Evolutionary conservation across 2,329 filamentous ascomycete genomes (phyloP).

Genomic region (Apiospora arundinis): DNA sequence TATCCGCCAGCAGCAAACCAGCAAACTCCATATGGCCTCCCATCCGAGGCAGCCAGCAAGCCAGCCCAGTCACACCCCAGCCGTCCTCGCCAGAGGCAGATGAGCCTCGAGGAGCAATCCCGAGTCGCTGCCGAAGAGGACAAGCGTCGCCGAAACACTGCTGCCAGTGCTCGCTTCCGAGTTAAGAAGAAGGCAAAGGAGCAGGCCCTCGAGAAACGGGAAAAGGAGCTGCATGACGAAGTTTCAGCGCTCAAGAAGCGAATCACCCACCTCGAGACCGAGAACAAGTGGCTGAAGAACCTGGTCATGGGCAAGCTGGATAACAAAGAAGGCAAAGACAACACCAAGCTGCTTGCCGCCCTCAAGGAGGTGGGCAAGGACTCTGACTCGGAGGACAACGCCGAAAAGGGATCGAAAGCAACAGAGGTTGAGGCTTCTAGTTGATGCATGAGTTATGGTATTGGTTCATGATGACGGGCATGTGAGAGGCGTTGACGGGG

Average conservation of each 20-base stretch:
- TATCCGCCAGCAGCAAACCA: constrained; percentile 49
- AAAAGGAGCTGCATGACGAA: constrained; percentile 85
- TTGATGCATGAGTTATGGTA: constrained; percentile 15
- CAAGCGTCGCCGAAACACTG: constrained; percentile 87
- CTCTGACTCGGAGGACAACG: constrained; percentile 29
- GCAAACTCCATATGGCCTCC: constrained; percentile 42
- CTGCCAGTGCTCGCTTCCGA: constrained; percentile 86
- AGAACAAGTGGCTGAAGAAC: constrained; percentile 53
- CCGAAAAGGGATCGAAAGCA: constrained; percentile 9
- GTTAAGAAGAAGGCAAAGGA: constrained; percentile 97
- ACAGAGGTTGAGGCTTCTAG: constrained; percentile 1
- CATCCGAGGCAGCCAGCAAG: constrained; percentile 48
- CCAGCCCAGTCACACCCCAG: constrained; percentile 40
- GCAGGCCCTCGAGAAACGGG: constrained; percentile 80
- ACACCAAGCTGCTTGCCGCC: constrained; percentile 35
- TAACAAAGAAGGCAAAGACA: constrained; percentile 58
- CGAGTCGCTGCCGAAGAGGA: constrained; percentile 84
- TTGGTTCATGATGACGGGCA: background rate
- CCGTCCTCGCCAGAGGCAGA: constrained; percentile 47
- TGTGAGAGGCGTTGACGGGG: background rate
- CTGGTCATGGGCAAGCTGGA: constrained; percentile 86
- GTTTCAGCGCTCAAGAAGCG: constrained; percentile 74
- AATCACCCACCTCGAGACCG: constrained; percentile 69
- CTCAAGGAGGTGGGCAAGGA: constrained; percentile 28
- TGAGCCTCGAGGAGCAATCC: constrained; percentile 73